phyloP scores from a whole-genome alignment of 306 rosid genomes.

The Vachellia collinsii region DNA sequence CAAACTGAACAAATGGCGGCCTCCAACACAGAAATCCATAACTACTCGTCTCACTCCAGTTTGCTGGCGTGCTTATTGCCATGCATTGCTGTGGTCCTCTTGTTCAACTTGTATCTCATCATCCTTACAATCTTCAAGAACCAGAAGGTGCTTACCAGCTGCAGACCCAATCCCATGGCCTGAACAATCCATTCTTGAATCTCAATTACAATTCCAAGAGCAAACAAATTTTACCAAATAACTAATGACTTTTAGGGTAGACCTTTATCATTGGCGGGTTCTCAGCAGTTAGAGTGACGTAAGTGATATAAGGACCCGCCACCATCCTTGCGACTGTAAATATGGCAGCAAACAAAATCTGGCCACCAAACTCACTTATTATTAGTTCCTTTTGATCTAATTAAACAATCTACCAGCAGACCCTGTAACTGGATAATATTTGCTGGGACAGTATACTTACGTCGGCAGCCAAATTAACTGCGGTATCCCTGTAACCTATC shows the following conservation, averaged over 20 bases:
- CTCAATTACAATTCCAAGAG: neutral
- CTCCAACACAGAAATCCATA: neutral
- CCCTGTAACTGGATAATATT: neutral
- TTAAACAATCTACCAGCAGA: neutral
- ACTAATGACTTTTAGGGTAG: neutral
- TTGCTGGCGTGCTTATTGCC: slow-evolving; percentile 36
- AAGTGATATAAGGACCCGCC: slow-evolving; percentile 70
- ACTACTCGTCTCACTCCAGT: neutral
- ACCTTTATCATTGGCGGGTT: slow-evolving; percentile 86
- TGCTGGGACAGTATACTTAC: slow-evolving; percentile 42
- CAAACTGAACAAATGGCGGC: neutral
- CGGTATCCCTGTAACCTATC: slow-evolving; percentile 72
- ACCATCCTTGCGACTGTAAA: slow-evolving; percentile 83
- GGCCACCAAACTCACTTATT: slow-evolving; percentile 15
- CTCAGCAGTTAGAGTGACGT: slow-evolving; percentile 56
- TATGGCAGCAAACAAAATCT: slow-evolving; percentile 77
- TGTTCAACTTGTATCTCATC: slow-evolving; percentile 66
- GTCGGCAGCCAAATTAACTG: slow-evolving; percentile 72
- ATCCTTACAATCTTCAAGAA: slow-evolving; percentile 84
- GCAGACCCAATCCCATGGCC: slow-evolving; percentile 79
- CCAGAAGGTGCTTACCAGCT: slow-evolving; percentile 91
- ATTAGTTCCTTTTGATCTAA: slow-evolving; percentile 19
- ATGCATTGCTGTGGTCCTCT: slow-evolving; percentile 37
- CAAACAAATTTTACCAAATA: neutral
- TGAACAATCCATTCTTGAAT: slow-evolving; percentile 29